Evolutionary conservation across 176 grass and related monocot genomes (phyloP).

Genomic region (Oryza australiensis): DNA sequence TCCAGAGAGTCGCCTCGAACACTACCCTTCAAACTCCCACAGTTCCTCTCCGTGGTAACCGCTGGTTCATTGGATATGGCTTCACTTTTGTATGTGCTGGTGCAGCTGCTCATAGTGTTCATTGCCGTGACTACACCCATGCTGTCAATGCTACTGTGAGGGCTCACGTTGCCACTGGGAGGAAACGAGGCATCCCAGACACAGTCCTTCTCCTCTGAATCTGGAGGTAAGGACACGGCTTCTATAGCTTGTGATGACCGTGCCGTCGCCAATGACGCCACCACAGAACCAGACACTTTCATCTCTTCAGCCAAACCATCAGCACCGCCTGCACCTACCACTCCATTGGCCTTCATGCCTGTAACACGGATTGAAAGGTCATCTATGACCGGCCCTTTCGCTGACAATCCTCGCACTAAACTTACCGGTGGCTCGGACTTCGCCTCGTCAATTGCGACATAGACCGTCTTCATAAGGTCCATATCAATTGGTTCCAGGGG

Average conservation of each 20-base stretch:
- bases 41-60: slow-evolving; percentile 50
- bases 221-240: slow-evolving; percentile 44
- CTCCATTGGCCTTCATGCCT: slow-evolving; percentile 49
- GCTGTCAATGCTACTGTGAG: slow-evolving; percentile 94
- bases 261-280: slow-evolving; percentile 30
- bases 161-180: slow-evolving; percentile 92
- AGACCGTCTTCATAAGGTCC: slow-evolving; percentile 91
- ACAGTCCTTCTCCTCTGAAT: slow-evolving; percentile 86
- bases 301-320: slow-evolving; percentile 53
- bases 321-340: slow-evolving; percentile 24
- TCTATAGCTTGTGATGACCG: slow-evolving; percentile 48
- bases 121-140: slow-evolving; percentile 60
- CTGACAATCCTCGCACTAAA: slow-evolving; percentile 57
- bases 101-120: slow-evolving; percentile 49
- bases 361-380: slow-evolving; percentile 59
- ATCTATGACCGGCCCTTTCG: slow-evolving; percentile 77
- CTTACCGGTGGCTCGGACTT: slow-evolving; percentile 45
- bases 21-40: slow-evolving; percentile 53
- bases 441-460: slow-evolving; percentile 82
- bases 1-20: slow-evolving; percentile 63
- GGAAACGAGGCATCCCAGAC: slow-evolving; percentile 92
- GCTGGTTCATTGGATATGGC: slow-evolving; percentile 41
- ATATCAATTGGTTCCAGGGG: slow-evolving; percentile 85
- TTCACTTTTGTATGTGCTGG: slow-evolving; percentile 68
- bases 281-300: slow-evolving; percentile 39